phyloP scores from a whole-genome alignment of 306 rosid genomes.

The Cicer pinnatifidum region DNA sequence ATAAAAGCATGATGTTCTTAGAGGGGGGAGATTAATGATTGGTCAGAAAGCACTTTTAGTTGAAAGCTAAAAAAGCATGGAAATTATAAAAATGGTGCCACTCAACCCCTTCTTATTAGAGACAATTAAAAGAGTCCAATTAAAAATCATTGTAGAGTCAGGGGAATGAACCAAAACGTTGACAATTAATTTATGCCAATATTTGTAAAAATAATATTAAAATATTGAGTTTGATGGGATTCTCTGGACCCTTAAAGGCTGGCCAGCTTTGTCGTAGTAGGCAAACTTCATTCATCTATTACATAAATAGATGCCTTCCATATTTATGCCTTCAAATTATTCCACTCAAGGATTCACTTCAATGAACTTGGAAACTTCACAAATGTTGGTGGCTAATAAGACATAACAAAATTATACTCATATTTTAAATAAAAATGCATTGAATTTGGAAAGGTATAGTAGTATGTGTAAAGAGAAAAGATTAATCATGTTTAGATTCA shows the following conservation, averaged over 20 bases:
- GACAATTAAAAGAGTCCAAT: conserved; percentile 47
- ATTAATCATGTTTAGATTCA: not conserved
- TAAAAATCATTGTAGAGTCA: conserved; percentile 30
- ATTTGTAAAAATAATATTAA: conserved; percentile 31
- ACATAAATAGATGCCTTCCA: conserved; percentile 50
- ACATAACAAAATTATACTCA: not conserved
- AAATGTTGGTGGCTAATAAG: conserved; percentile 36
- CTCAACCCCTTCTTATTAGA: conserved; percentile 49
- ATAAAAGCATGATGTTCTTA: conserved; percentile 61
- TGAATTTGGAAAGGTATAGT: conserved; percentile 30
- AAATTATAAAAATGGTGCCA: conserved; percentile 57
- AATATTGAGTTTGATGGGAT: conserved; percentile 55
- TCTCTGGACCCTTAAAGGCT: conserved; percentile 62
- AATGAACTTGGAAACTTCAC: conserved; percentile 15
- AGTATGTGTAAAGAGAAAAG: not conserved
- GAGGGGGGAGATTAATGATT: conserved; percentile 85
- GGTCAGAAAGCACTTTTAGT: conserved; percentile 61
- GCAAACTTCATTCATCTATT: conserved; percentile 50
- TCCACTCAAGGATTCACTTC: conserved; percentile 57
- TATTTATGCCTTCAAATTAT: conserved; percentile 48
- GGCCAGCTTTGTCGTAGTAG: conserved; percentile 78
- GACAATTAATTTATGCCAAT: conserved; percentile 49
- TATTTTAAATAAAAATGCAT: not conserved
- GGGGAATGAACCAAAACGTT: conserved; percentile 52
- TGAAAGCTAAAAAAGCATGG: conserved; percentile 50